These are phyloP conservation scores for Pterocarpus santalinus DNA, from an alignment of 306 rosid species.

Conservation along the genomic window DNA sequence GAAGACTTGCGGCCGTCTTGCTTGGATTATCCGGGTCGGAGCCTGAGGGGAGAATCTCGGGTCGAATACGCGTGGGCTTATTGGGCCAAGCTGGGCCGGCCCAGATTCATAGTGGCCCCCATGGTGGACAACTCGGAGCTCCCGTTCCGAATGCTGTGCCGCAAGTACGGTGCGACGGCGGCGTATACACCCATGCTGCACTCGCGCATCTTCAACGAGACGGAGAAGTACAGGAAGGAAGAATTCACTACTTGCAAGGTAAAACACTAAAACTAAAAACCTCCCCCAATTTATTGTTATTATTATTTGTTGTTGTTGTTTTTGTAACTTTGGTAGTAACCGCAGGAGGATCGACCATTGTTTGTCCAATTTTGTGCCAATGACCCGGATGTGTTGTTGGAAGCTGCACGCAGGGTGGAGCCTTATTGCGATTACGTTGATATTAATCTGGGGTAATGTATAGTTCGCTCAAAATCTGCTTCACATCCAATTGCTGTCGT, in stretches of 20 bases:
- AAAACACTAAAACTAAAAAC: neutral
- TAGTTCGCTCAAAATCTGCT: slow-evolving; percentile 1
- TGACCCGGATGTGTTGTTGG: slow-evolving; percentile 79
- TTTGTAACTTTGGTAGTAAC: neutral
- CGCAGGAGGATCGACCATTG: slow-evolving; percentile 78
- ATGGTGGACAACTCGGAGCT: slow-evolving; percentile 98
- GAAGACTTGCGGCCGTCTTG: slow-evolving; percentile 36
- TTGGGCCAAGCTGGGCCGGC: slow-evolving; percentile 86
- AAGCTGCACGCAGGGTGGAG: slow-evolving; percentile 85
- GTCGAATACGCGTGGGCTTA: slow-evolving; percentile 87
- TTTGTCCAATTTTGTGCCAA: slow-evolving; percentile 98
- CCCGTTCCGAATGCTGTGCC: slow-evolving; percentile 90
- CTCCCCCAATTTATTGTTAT: neutral
- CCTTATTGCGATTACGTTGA: slow-evolving; percentile 91
- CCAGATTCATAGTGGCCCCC: slow-evolving; percentile 87
- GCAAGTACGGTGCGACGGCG: slow-evolving; percentile 81
- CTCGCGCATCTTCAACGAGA: slow-evolving; percentile 63
- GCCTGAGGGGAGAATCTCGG: slow-evolving; percentile 61
- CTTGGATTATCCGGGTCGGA: slow-evolving; percentile 45
- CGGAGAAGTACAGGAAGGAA: slow-evolving; percentile 79
- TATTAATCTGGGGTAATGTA: slow-evolving; percentile 87
- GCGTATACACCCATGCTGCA: slow-evolving; percentile 66
- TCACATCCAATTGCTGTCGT: neutral
- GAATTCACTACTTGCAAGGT: slow-evolving; percentile 92
- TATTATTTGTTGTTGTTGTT: neutral